Evolutionary conservation across 768 basidiomycete species (phyloP), one percentile per base, ranked within the genome.

Genomic region (Termitomyces bulborhizus): DNA sequence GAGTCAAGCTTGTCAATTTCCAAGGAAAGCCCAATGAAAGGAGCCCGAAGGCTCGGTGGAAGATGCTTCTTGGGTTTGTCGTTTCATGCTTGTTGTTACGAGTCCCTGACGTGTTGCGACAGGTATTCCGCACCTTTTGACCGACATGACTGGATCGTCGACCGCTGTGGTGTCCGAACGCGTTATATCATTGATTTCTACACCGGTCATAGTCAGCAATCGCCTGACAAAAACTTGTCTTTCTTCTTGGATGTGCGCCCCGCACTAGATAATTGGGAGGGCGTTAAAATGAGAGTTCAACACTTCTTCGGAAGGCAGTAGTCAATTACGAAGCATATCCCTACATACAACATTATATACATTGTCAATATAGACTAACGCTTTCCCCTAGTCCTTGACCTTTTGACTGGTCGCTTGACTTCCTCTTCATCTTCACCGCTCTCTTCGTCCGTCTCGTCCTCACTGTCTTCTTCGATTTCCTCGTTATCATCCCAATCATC

Each of bases 161-260:
- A 97, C 69, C 85, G 96, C 34, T 97, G 95, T 66, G 96, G 94
- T 5, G 83, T 81, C 8, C 84, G 83, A 55, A 77, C 93, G 66
- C 86, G 96, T 49, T 99, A 99, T 73, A 84, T 99, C 56, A 97
- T 99, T 64, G 97, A 99, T 72, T 99, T 98, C 71, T 99, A 99
- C 74, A 89, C 90, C 3, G 96, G 96, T 16, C 83, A 83, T 34
- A 73, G 69, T 44, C 64, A 73, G 26, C 73, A 69, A 12, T 63
- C 81, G 11, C 63, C 75, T 1, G 69, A 75, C 24, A 76, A 73
- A 55, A 79, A 82, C 54, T 70, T 90, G 13, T 91, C 93, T 0
- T 98, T 99, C 71, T 96, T 86, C 71, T 81, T 99, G 26, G 97
- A 99, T 62, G 93, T 90, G 16, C 81, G 97, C 42, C 97, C 97